Conservation (phyloP, 1,284 basidiomycete genomes). For the Vanrija sp. region DNA sequence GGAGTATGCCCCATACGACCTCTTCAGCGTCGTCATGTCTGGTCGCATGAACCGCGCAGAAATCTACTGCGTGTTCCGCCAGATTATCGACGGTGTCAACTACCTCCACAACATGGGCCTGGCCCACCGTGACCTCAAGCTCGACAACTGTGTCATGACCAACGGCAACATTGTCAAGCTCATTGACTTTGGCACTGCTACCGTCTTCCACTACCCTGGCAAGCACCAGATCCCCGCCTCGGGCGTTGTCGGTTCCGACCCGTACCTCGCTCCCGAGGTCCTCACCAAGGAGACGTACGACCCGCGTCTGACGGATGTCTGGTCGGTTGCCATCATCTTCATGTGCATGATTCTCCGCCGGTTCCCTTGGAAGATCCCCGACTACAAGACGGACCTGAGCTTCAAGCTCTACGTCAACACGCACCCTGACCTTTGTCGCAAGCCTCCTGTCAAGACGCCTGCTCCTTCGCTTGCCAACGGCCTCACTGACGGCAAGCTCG, state of each 20-base stretch:
- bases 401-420: conserved; percentile 89
- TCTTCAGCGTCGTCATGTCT: conserved; percentile 99
- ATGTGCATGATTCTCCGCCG: conserved; percentile 98
- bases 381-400: conserved; percentile 85
- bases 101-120: conserved; percentile 97
- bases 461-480: conserved; percentile 40
- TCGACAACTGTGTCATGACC: conserved; percentile 99
- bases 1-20: conserved; percentile 98
- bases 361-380: conserved; percentile 99
- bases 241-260: conserved; percentile 95
- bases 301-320: conserved; percentile 95
- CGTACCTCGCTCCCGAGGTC: conserved; percentile 98
- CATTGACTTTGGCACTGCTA: conserved; percentile 99
- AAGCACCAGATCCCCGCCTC: conserved; percentile 74
- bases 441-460: conserved; percentile 40
- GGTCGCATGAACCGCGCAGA: conserved; percentile 97
- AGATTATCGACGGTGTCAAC: conserved; percentile 96
- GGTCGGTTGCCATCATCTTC: conserved; percentile 98
- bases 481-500: conserved; percentile 19
- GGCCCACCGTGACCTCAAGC: conserved; percentile 96
- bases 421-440: conserved; percentile 75
- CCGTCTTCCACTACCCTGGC: conserved; percentile 97
- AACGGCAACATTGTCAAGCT: conserved; percentile 90
- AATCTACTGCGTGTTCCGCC: conserved; percentile 98
- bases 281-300: conserved; percentile 76